Conservation (phyloP, 2,329 filamentous ascomycete species). For the Cercospora sp. region DNA sequence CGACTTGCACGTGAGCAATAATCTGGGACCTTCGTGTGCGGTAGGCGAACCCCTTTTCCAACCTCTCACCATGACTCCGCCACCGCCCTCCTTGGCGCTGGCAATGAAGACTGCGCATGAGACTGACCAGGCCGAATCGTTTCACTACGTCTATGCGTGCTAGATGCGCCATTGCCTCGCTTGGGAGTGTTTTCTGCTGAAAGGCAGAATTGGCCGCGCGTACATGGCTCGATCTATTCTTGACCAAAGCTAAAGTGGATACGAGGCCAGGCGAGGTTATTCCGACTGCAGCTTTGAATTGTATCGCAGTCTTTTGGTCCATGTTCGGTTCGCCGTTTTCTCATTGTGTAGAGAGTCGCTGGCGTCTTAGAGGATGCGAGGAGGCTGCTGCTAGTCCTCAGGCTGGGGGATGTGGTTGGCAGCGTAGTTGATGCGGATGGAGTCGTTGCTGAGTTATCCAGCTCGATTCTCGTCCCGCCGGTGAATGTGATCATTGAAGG, state of each 20-base stretch:
- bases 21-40: not conserved
- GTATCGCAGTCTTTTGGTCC: not conserved
- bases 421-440: not conserved
- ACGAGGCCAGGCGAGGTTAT: not conserved
- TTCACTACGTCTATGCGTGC: not conserved
- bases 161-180: not conserved
- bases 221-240: not conserved
- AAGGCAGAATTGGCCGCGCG: not conserved
- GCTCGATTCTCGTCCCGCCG: not conserved
- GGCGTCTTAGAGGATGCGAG: not conserved
- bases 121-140: not conserved
- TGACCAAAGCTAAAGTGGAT: not conserved
- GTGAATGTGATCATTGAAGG: not conserved
- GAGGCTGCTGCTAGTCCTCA: not conserved
- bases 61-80: not conserved
- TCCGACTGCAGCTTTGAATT: not conserved
- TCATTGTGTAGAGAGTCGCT: not conserved
- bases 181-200: not conserved
- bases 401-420: not conserved
- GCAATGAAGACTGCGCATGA: not conserved
- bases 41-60: not conserved
- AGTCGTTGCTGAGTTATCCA: not conserved
- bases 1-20: not conserved
- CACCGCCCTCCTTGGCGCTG: not conserved
- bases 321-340: not conserved